Evolutionary conservation across 805 yeast genomes (phyloP).

Genomic region (Candida coquimbonensis): DNA sequence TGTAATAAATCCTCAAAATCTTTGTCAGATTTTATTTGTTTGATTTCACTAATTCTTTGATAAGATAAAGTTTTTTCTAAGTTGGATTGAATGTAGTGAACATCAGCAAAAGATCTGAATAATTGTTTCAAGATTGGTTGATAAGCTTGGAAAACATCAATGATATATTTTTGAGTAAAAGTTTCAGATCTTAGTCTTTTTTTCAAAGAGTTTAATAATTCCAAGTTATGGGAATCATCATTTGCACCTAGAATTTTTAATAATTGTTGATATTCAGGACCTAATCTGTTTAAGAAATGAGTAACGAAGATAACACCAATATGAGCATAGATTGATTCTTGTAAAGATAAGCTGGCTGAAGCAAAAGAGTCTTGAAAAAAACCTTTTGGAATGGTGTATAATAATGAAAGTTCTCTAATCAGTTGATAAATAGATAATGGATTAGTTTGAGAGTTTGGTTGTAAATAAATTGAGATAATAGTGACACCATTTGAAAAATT

Average conservation of each 20-base stretch:
- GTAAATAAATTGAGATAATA: slow-evolving; percentile 78
- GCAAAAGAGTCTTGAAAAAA: slow-evolving; percentile 70
- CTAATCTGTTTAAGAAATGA: slow-evolving; percentile 90
- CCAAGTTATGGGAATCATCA: slow-evolving; percentile 59
- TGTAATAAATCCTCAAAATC: slow-evolving; percentile 66
- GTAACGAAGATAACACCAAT: slow-evolving; percentile 88
- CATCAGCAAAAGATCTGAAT: slow-evolving; percentile 86
- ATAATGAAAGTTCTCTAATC: slow-evolving; percentile 86
- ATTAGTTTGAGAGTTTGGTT: slow-evolving; percentile 44
- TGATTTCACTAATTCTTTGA: slow-evolving; percentile 74
- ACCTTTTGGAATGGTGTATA: slow-evolving; percentile 87
- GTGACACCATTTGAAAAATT: slow-evolving; percentile 87
- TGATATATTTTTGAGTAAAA: slow-evolving; percentile 77
- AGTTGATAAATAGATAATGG: slow-evolving; percentile 80
- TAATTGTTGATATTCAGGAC: slow-evolving; percentile 78
- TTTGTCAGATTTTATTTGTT: slow-evolving; percentile 64
- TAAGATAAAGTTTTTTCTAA: slow-evolving; percentile 77
- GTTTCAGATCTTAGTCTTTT: slow-evolving; percentile 90
- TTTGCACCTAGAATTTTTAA: slow-evolving; percentile 46
- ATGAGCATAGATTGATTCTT: slow-evolving; percentile 92
- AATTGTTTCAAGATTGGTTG: slow-evolving; percentile 69
- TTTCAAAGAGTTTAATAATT: slow-evolving; percentile 72
- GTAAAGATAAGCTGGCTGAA: slow-evolving; percentile 74
- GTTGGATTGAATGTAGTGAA: slow-evolving; percentile 68
- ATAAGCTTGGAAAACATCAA: slow-evolving; percentile 66